Evolutionary conservation across 2,329 filamentous ascomycete species (phyloP), one percentile per base, ranked within the genome.

Genomic region (Cercospora sp.): DNA sequence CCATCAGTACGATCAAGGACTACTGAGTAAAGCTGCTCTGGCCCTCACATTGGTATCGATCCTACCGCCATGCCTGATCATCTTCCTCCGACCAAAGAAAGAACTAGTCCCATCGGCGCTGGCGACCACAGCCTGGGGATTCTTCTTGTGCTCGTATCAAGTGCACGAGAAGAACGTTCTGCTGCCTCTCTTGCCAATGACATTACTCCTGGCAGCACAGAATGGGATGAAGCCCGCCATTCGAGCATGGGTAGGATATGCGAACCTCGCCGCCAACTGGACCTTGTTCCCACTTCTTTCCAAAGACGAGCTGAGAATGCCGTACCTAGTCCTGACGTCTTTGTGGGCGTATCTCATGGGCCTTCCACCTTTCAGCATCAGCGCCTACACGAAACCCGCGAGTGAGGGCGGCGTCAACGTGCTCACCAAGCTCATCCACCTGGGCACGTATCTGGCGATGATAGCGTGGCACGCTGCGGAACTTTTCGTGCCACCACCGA

Each of bases 141-240:
- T 99, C 84, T 99, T 98, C 79, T 84, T 99, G 16, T 98, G 96
- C 82, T 96, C 93, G 75, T 99, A 97, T 79, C 95, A 99, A 78
- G 96, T 99, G 0, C 95, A 99, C 76, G 95, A 99, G 82, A 99
- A 99, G 85, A 97, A 94, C 72, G 93, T 97, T 0, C 84, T 99
- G 5, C 86, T 99, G 2, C 96, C 95, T 0, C 84, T 99, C 58
- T 87, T 98, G 78, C 95, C 95, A 0, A 97, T 96, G 91, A 98
- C 94, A 0, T 81, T 97, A 6, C 85, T 98, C 5, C 85, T 99
- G 45, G 91, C 91, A 16, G 89, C 91, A 16, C 88, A 90, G 70
- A 87, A 91, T 60, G 94, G 94, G 0, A 82, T 99, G 61, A 88
- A 88, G 68, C 91, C 91, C 68, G 89, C 90, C 63, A 88, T 87